Percentiles rank a stretch among this genome's conserved stretches.
Evolutionary conservation across 2,329 filamentous ascomycete species (phyloP).

Genomic region (Fusarium sp.): DNA sequence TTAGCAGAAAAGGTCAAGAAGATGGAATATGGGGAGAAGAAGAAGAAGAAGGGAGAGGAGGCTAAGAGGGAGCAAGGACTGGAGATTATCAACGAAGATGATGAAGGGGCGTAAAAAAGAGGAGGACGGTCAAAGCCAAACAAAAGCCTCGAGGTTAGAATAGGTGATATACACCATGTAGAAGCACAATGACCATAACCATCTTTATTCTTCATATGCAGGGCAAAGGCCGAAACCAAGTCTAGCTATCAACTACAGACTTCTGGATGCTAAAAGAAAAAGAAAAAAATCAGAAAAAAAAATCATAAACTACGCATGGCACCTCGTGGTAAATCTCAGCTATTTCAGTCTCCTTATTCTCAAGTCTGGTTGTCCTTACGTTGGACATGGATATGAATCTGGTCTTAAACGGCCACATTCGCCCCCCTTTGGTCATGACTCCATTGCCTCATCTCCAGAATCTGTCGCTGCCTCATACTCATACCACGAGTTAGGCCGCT

Average conservation of each 20-base stretch:
- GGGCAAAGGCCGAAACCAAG: no score
- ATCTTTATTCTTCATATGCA: not conserved
- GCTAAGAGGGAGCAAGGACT: not conserved
- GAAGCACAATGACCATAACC: no score
- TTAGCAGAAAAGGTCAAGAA: not conserved
- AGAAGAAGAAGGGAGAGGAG: not conserved
- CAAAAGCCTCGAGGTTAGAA: no score
- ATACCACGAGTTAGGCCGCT: conserved; percentile 9
- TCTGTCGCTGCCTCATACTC: conserved; percentile 38
- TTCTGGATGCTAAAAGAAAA: no score
- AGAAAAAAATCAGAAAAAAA: no score
- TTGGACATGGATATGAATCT: not conserved
- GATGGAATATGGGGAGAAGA: conserved; percentile 6
- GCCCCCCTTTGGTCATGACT: conserved; percentile 33
- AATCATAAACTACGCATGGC: no score
- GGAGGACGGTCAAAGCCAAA: not conserved
- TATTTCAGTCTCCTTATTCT: no score
- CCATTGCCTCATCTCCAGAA: conserved; percentile 38
- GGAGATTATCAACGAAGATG: conserved; percentile 15
- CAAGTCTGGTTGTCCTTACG: no score
- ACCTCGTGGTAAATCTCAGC: no score
- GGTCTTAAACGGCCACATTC: conserved; percentile 16
- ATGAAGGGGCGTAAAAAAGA: conserved; percentile 4
- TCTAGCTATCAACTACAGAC: no score
- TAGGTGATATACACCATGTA: no score